phyloP scores from a whole-genome alignment of 352 stramenopile genomes.

The Phytopythium oedochilum region DNA sequence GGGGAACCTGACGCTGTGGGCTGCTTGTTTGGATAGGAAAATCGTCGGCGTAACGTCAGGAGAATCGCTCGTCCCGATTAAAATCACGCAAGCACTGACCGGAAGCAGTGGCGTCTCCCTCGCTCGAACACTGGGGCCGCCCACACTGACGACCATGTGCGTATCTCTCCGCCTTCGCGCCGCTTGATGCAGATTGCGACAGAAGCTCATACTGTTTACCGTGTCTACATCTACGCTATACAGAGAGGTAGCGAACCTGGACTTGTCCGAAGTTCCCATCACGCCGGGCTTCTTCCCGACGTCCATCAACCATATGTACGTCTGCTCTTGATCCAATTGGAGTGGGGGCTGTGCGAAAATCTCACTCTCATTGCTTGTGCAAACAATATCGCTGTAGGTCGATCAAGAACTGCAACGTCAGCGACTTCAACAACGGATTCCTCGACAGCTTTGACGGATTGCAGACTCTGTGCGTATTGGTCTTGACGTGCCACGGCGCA shows the following conservation, averaged over 20 bases:
- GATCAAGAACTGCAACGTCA: constrained; percentile 26
- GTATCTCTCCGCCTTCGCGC: not conserved
- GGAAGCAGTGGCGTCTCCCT: constrained; percentile 16
- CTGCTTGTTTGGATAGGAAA: not conserved
- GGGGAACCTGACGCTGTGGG: not conserved
- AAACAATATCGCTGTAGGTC: constrained; percentile 4
- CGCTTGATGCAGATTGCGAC: not conserved
- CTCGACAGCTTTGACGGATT: constrained; percentile 25
- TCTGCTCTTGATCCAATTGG: too few species aligned
- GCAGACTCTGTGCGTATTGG: constrained; percentile 16
- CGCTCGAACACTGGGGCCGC: constrained; percentile 14
- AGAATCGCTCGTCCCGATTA: constrained; percentile 14
- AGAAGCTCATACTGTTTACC: too few species aligned
- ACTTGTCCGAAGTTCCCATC: constrained; percentile 21
- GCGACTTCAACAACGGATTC: constrained; percentile 18
- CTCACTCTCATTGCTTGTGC: not conserved
- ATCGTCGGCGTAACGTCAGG: not conserved
- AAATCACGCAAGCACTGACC: constrained; percentile 11
- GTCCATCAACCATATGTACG: constrained; percentile 24
- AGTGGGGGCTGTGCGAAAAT: too few species aligned
- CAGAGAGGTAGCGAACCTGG: constrained; percentile 31
- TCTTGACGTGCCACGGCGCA: too few species aligned
- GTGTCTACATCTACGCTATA: not conserved
- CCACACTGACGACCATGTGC: constrained; percentile 21
- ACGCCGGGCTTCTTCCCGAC: constrained; percentile 20